Percentiles rank a stretch among this genome's conserved stretches.
These are phyloP conservation scores for Tolypocladium pustulatum DNA, from an alignment of 2,329 filamentous ascomycete species.

Conservation along the genomic window DNA sequence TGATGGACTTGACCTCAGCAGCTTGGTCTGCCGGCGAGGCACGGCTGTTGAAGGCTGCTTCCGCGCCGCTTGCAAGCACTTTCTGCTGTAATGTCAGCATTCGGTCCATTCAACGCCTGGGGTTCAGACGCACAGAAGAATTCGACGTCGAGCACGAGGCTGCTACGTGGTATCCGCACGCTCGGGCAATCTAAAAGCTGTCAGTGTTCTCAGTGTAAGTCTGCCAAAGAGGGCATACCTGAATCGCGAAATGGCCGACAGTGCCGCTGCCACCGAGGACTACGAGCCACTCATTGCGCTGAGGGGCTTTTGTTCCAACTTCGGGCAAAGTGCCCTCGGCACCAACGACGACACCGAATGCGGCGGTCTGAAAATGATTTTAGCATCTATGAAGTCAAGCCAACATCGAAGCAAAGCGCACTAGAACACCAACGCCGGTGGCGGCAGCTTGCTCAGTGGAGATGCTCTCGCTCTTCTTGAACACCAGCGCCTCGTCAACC, in stretches of 20 bases:
- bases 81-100: slow-evolving; percentile 8
- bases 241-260: slow-evolving; percentile 23
- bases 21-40: slow-evolving; percentile 18
- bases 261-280: slow-evolving; percentile 22
- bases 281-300: slow-evolving; percentile 23
- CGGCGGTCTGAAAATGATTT: slow-evolving; percentile 18
- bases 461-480: slow-evolving; percentile 17
- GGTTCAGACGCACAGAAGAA: slow-evolving; percentile 7
- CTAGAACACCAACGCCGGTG: slow-evolving; percentile 22
- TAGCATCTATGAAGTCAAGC: not conserved
- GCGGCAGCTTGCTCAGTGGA: slow-evolving; percentile 19
- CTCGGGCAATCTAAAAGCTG: slow-evolving; percentile 16
- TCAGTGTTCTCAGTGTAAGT: too few relatives aligned
- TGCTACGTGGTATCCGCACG: slow-evolving; percentile 25
- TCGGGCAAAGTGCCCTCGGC: slow-evolving; percentile 13
- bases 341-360: slow-evolving; percentile 19
- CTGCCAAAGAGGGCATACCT: slow-evolving; percentile 6
- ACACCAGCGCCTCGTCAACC: slow-evolving; percentile 22
- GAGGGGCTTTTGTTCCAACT: slow-evolving; percentile 2
- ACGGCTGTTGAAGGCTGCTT: slow-evolving; percentile 21
- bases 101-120: not conserved
- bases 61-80: slow-evolving; percentile 16
- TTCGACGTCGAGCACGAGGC: slow-evolving; percentile 23
- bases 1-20: slow-evolving; percentile 17
- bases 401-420: slow-evolving; percentile 6